Evolutionary conservation across 176 grass and related monocot genomes (phyloP).

Genomic region (Musa schizocarpa): DNA sequence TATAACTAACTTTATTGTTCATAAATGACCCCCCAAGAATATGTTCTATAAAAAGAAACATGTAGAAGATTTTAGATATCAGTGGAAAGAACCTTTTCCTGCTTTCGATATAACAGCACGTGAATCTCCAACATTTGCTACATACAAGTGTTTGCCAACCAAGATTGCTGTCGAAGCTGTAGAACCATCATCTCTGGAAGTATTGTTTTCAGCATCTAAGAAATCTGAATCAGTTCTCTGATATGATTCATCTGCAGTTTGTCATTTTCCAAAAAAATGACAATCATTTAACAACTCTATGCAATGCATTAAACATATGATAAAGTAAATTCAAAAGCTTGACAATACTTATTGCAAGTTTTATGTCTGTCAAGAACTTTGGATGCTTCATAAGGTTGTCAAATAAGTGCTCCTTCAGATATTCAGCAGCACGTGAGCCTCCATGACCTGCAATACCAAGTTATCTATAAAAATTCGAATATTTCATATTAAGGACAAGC

Average conservation of each 20-base stretch:
- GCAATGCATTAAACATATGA: too few relatives aligned
- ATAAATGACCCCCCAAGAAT: too few relatives aligned
- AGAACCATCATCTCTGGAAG: constrained; percentile 80
- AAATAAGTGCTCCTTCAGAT: constrained; percentile 77
- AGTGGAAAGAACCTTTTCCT: constrained; percentile 48
- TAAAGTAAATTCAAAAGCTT: background rate
- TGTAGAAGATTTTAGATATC: background rate
- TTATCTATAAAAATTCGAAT: constrained; percentile 19
- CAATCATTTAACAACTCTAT: too few relatives aligned
- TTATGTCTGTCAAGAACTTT: constrained; percentile 74
- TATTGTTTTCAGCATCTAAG: constrained; percentile 54
- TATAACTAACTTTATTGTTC: too few relatives aligned
- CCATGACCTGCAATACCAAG: constrained; percentile 67
- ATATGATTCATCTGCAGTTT: constrained; percentile 72
- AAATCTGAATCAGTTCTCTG: constrained; percentile 76
- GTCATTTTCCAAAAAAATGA: constrained; percentile 8
- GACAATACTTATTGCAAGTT: constrained; percentile 71
- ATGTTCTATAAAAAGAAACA: background rate
- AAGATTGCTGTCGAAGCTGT: constrained; percentile 85
- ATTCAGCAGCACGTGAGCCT: constrained; percentile 69
- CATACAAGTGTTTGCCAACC: constrained; percentile 73
- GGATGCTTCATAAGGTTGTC: constrained; percentile 85
- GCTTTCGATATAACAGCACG: constrained; percentile 80
- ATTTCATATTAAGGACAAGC: constrained; percentile 10
- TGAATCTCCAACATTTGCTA: constrained; percentile 96